Evolutionary conservation across 164 flowering plant genomes (phyloP), one percentile per base, ranked within the genome.

Genomic region (Houttuynia cordata): DNA sequence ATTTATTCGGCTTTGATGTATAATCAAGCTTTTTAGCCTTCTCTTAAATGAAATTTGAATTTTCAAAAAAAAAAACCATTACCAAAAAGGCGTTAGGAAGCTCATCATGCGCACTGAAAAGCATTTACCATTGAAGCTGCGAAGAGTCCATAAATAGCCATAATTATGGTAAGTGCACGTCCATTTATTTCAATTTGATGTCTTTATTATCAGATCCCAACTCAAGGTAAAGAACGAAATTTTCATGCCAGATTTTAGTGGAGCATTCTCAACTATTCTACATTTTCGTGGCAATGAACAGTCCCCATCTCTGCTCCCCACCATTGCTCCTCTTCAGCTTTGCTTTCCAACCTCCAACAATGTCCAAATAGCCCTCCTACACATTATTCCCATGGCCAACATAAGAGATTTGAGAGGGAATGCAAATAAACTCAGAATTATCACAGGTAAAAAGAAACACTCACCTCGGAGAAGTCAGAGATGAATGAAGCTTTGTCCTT

Each of bases 221-320:
- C 14, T 12, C 49, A 45, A 45, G 49, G 17, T 17, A 45, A 10
- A 45, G 12, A 45, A 12, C 49, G 3, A 17, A 45, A 45, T 45
- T 45, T 45, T 2, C 17, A 12, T 14, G 2, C 49, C 14, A 10
- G 49, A 12, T 12, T 45, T 14, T 45, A 45, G 18, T 24, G 37
- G 37, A 30, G 37, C 37, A n/a, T n/a, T n/a, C n/a, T n/a, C n/a
- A 6, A 30, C 37, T 30, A 30, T 6, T 49, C 7, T 66, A 86
- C 45, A 80, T 80, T 66, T 87, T 92, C 77, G 75, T 75, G 74
- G 90, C 96, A 61, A 89, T 73, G 79, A 92, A 92, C 65, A 92
- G 74, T 12, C 98, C 98, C 98, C 98, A 92, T 42, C 82, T 68
- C 82, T 92, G 98, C 76, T 92, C 96, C 2, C 98, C 98, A 7